phyloP scores from a whole-genome alignment of 768 basidiomycete species.

The Crucibulum laeve region DNA sequence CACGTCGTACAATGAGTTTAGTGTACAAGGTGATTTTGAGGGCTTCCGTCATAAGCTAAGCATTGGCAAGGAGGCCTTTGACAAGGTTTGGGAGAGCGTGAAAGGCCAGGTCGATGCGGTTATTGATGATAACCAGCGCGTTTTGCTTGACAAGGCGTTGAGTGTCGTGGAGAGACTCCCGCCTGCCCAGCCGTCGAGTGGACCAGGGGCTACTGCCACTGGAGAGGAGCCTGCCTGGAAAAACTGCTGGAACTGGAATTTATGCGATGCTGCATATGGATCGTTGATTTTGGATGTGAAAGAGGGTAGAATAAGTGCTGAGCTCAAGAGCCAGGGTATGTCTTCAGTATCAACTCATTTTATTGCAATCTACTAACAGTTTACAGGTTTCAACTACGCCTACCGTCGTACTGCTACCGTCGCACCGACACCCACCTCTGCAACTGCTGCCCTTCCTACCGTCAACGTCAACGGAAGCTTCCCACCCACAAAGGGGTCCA shows the following conservation, averaged over 20 bases:
- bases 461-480: constrained; percentile 28
- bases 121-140: constrained; percentile 86
- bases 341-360: constrained; percentile 4
- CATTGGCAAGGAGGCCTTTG: constrained; percentile 76
- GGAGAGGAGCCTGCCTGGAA: constrained; percentile 96
- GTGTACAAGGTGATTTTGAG: constrained; percentile 86
- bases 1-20: constrained; percentile 95
- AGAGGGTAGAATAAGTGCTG: constrained; percentile 88
- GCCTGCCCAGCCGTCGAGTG: constrained; percentile 37
- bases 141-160: constrained; percentile 85
- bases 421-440: constrained; percentile 55
- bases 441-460: constrained; percentile 44
- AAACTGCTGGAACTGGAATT: constrained; percentile 99
- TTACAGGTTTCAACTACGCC: constrained; percentile 89
- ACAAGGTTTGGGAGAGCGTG: constrained; percentile 93
- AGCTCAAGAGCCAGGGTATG: constrained; percentile 88
- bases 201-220: constrained; percentile 44
- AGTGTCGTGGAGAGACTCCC: constrained; percentile 83
- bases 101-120: constrained; percentile 87
- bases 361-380: constrained; percentile 2
- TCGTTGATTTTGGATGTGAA: constrained; percentile 84
- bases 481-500: constrained; percentile 30
- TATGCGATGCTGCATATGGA: constrained; percentile 94
- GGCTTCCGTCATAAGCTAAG: constrained; percentile 79
- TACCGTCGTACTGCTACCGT: constrained; percentile 75